These are phyloP conservation scores for Leucosporidium creatinivorum DNA, from an alignment of 768 basidiomycete genomes.

Conservation along the genomic window DNA sequence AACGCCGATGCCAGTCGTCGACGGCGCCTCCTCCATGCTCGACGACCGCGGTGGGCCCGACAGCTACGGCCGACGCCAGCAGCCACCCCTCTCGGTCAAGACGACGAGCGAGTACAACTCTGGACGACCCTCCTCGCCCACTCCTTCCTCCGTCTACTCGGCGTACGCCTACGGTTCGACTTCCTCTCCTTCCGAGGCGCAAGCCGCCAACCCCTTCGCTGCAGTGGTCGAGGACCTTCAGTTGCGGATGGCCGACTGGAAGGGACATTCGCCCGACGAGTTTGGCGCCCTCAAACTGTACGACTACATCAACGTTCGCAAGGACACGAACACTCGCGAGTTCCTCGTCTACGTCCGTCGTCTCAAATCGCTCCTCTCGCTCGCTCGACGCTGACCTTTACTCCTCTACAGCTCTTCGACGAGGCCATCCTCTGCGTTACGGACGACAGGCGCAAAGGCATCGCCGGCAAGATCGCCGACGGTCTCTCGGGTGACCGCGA, in stretches of 20 bases:
- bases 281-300: conserved; percentile 86
- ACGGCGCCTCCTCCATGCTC: not conserved
- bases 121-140: conserved; percentile 11
- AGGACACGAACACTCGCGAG: conserved; percentile 81
- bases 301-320: conserved; percentile 78
- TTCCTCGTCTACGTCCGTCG: conserved; percentile 64
- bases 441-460: conserved; percentile 82
- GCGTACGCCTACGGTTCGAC: conserved; percentile 22
- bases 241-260: conserved; percentile 90
- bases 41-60: not conserved
- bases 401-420: conserved; percentile 65
- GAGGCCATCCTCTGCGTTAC: conserved; percentile 98
- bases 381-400: not conserved
- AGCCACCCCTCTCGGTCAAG: not conserved
- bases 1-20: not conserved
- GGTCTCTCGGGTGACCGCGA: conserved; percentile 48
- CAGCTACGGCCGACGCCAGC: not conserved
- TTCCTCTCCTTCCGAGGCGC: not conserved
- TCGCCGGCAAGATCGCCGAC: conserved; percentile 63
- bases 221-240: conserved; percentile 82
- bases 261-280: conserved; percentile 72
- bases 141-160: conserved; percentile 15
- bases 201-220: conserved; percentile 51
- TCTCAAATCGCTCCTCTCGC: not conserved
- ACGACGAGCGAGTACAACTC: conserved; percentile 6